Conservation (phyloP, 2,329 filamentous ascomycete species). For the Colletotrichum tabaci region DNA sequence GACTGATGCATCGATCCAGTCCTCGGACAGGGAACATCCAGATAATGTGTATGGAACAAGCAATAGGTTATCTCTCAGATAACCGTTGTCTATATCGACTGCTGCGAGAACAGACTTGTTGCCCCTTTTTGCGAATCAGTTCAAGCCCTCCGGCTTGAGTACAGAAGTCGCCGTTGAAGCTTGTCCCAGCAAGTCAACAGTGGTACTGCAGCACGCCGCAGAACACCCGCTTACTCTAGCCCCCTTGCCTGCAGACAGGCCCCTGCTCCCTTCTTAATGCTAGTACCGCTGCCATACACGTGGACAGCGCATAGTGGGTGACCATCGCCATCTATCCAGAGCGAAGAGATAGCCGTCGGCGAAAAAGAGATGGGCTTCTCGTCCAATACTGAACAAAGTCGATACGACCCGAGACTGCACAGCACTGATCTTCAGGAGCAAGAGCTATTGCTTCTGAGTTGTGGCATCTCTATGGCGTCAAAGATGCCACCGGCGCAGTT, state of each 20-base stretch:
- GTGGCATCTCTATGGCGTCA: constrained; percentile 14
- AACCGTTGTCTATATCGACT: not conserved
- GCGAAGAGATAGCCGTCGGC: not conserved
- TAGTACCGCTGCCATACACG: constrained; percentile 18
- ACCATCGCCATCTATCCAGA: not conserved
- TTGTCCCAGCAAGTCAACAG: constrained; percentile 10
- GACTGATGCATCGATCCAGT: not conserved
- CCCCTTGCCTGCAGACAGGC: constrained; percentile 11
- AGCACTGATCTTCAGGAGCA: not conserved
- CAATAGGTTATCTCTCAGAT: not conserved
- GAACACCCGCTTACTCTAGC: constrained; percentile 18
- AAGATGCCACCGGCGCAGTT: constrained; percentile 17
- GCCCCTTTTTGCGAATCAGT: not conserved
- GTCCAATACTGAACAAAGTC: not conserved
- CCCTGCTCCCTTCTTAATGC: constrained; percentile 18
- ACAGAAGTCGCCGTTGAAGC: not conserved
- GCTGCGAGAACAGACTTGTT: not conserved
- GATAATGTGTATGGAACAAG: not conserved
- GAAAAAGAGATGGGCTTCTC: not conserved
- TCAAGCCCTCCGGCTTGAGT: not conserved
- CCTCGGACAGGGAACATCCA: too few relatives aligned
- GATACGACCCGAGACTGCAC: constrained; percentile 1
- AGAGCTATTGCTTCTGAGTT: not conserved
- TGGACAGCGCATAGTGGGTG: constrained; percentile 31
- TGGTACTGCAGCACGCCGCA: constrained; percentile 32